A percentile compares a stretch with the other conserved stretches of the same genome.
Evolutionary conservation across 2,329 filamentous ascomycete genomes (phyloP).

Genomic region (Penicillium hesseltinei): DNA sequence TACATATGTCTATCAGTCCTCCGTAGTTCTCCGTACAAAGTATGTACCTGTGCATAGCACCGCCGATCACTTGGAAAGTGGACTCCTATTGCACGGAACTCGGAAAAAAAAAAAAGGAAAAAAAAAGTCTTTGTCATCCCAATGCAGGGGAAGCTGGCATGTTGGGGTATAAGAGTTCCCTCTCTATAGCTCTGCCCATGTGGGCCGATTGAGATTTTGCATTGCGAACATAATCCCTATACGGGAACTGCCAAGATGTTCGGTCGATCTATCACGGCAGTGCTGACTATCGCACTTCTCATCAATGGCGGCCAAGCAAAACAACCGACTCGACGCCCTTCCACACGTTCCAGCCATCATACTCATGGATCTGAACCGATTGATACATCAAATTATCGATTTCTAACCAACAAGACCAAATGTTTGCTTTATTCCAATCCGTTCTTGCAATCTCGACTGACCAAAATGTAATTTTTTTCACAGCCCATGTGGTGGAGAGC

Average conservation of each 20-base stretch:
- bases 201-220: neutral
- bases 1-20: too few species aligned
- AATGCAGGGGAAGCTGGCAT: neutral
- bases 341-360: neutral
- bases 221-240: neutral
- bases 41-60: neutral
- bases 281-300: neutral
- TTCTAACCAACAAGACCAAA: constrained; percentile 27
- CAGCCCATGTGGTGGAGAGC: constrained; percentile 62
- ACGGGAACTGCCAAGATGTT: neutral
- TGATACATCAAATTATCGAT: constrained; percentile 22
- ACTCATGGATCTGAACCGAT: neutral
- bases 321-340: neutral
- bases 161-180: neutral
- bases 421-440: constrained; percentile 16
- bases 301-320: neutral
- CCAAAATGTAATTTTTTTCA: neutral
- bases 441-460: neutral
- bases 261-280: neutral
- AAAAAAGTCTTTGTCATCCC: neutral
- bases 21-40: too few species aligned
- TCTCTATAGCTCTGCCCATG: neutral
- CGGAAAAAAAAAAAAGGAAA: neutral
- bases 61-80: neutral
- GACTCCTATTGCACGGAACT: neutral